Evolutionary conservation across 345 rosid genomes (phyloP).

Genomic region (Eucalyptus tenuipes): DNA sequence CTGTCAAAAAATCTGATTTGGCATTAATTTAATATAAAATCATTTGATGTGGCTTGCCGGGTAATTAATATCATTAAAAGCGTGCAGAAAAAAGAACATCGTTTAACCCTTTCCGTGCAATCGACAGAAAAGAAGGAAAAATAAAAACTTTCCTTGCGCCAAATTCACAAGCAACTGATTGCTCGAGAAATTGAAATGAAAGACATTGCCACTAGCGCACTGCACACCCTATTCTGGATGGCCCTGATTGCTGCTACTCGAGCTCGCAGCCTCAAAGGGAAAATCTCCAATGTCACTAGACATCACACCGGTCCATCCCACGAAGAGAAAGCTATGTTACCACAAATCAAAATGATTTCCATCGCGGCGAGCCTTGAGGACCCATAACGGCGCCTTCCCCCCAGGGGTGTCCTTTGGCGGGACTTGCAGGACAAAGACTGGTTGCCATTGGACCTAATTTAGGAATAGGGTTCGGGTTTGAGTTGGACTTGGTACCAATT

Average conservation of each 20-base stretch:
- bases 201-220: not conserved
- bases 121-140: too few species aligned
- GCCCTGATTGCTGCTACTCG: not conserved
- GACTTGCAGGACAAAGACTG: not conserved
- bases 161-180: not conserved
- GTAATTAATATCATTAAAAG: not conserved
- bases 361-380: not conserved
- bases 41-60: not conserved
- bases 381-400: not conserved
- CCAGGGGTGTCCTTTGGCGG: not conserved
- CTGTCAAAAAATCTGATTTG: not conserved
- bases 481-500: not conserved
- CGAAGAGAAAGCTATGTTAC: not conserved
- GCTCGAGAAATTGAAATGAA: not conserved
- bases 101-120: not conserved
- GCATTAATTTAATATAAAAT: not conserved
- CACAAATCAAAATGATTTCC: not conserved
- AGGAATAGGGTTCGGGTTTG: not conserved
- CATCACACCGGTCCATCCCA: not conserved
- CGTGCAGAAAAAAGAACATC: not conserved
- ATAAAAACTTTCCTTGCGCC: not conserved
- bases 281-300: not conserved
- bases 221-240: not conserved
- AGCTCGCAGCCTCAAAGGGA: not conserved
- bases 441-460: not conserved